Evolutionary conservation across 768 basidiomycete species (phyloP).

Genomic region (Pleurotus salmoneostramineus): DNA sequence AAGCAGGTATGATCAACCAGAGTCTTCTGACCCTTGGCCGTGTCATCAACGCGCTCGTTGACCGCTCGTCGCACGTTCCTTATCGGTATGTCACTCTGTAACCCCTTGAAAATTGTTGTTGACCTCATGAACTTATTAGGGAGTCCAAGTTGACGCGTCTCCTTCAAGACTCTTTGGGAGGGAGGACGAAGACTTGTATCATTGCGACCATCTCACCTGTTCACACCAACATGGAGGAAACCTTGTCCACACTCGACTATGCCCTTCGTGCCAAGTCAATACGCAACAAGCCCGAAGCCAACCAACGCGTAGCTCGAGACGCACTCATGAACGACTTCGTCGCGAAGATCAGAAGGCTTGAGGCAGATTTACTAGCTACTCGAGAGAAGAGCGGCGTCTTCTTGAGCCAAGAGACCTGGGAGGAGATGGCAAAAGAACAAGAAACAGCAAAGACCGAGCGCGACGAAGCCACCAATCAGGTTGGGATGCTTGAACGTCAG

Average conservation of each 20-base stretch:
- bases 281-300: constrained; percentile 91
- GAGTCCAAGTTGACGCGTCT: constrained; percentile 98
- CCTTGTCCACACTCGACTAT: constrained; percentile 95
- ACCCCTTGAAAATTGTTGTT: not conserved
- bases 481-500: constrained; percentile 80
- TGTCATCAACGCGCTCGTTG: constrained; percentile 95
- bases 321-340: constrained; percentile 92
- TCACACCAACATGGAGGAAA: constrained; percentile 93
- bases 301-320: constrained; percentile 91
- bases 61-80: constrained; percentile 87
- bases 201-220: constrained; percentile 96
- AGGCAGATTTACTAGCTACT: constrained; percentile 85
- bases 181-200: constrained; percentile 95
- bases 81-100: constrained; percentile 60
- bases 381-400: constrained; percentile 96
- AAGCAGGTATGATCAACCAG: constrained; percentile 99
- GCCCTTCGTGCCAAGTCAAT: constrained; percentile 95
- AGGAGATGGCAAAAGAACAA: constrained; percentile 72
- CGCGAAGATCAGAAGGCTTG: constrained; percentile 88
- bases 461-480: constrained; percentile 79
- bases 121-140: constrained; percentile 29
- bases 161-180: constrained; percentile 98
- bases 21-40: constrained; percentile 94
- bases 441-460: constrained; percentile 74
- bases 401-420: constrained; percentile 90